Conservation (phyloP, 371 early-diverging fungal genomes). For the Encephalitozoon hellem region DNA sequence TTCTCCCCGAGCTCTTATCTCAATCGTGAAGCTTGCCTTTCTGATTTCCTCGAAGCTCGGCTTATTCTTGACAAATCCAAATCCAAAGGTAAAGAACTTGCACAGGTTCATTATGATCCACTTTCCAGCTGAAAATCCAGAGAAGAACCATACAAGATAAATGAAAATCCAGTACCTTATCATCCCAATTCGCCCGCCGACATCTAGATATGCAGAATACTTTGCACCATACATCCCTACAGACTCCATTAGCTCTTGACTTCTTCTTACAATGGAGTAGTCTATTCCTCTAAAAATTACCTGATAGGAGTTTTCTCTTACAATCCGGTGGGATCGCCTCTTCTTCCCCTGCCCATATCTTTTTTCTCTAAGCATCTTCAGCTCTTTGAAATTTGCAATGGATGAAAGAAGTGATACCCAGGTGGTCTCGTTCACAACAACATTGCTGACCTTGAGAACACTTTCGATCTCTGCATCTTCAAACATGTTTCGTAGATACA, state of each 20-base stretch:
- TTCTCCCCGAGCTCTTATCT: conserved; percentile 37
- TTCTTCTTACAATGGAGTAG: conserved; percentile 57
- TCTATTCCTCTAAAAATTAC: conserved; percentile 55
- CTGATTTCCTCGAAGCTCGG: conserved; percentile 42
- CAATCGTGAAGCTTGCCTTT: conserved; percentile 47
- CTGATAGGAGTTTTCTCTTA: conserved; percentile 42
- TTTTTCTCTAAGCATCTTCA: background rate
- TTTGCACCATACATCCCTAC: background rate
- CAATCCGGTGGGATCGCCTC: background rate
- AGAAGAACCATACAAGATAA: conserved; percentile 16
- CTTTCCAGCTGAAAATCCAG: conserved; percentile 21
- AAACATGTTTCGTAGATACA: conserved; percentile 51
- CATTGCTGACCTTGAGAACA: conserved; percentile 59
- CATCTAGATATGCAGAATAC: conserved; percentile 43
- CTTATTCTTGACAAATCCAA: conserved; percentile 39
- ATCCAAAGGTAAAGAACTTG: conserved; percentile 46
- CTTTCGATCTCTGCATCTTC: conserved; percentile 24
- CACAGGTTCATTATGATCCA: conserved; percentile 26
- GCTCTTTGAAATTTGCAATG: background rate
- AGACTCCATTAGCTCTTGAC: conserved; percentile 20
- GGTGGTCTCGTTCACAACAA: conserved; percentile 54
- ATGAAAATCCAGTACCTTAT: conserved; percentile 17
- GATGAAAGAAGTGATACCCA: conserved; percentile 57
- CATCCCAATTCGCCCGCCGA: conserved; percentile 21
- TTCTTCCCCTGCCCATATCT: background rate